These are phyloP conservation scores for Ilyonectria robusta DNA, from an alignment of 2,329 filamentous ascomycete genomes.

Conservation along the genomic window DNA sequence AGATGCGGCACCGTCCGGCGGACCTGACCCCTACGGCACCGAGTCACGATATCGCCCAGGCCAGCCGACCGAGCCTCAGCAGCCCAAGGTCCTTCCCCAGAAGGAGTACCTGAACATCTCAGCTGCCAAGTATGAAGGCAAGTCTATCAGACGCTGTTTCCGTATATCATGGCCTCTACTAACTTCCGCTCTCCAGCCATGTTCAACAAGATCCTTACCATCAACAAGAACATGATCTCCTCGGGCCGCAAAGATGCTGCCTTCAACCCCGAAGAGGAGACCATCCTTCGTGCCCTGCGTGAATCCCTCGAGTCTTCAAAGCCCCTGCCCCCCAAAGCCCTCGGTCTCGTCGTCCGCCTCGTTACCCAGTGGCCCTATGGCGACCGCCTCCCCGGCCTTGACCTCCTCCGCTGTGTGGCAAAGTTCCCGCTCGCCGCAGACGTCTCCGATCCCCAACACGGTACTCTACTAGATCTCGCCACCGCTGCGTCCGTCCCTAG, in stretches of 20 bases:
- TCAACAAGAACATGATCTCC: slow-evolving; percentile 81
- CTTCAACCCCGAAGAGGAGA: slow-evolving; percentile 80
- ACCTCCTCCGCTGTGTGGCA: slow-evolving; percentile 87
- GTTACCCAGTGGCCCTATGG: slow-evolving; percentile 84
- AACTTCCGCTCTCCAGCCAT: slow-evolving; percentile 65
- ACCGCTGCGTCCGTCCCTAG: slow-evolving; percentile 58
- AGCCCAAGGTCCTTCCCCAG: slow-evolving; percentile 79
- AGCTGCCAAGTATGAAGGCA: slow-evolving; percentile 77
- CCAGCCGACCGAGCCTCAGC: slow-evolving; percentile 54
- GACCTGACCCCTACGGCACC: slow-evolving; percentile 82
- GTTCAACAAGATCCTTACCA: slow-evolving; percentile 80
- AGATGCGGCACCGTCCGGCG: slow-evolving; percentile 61
- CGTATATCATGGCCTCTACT: neutral
- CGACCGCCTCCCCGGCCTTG: slow-evolving; percentile 86
- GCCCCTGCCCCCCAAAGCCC: slow-evolving; percentile 63
- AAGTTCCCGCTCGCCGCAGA: slow-evolving; percentile 77
- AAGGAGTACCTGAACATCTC: slow-evolving; percentile 84
- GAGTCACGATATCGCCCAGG: slow-evolving; percentile 86
- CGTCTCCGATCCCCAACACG: slow-evolving; percentile 65
- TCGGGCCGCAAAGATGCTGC: slow-evolving; percentile 81
- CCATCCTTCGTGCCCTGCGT: slow-evolving; percentile 72
- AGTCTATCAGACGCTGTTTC: slow-evolving; percentile 16
- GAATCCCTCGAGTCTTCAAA: slow-evolving; percentile 73
- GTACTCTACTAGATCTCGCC: slow-evolving; percentile 72
- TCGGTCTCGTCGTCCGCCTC: slow-evolving; percentile 79